Evolutionary conservation across 805 yeast species (phyloP).

Genomic region (Yarrowia sp.): DNA sequence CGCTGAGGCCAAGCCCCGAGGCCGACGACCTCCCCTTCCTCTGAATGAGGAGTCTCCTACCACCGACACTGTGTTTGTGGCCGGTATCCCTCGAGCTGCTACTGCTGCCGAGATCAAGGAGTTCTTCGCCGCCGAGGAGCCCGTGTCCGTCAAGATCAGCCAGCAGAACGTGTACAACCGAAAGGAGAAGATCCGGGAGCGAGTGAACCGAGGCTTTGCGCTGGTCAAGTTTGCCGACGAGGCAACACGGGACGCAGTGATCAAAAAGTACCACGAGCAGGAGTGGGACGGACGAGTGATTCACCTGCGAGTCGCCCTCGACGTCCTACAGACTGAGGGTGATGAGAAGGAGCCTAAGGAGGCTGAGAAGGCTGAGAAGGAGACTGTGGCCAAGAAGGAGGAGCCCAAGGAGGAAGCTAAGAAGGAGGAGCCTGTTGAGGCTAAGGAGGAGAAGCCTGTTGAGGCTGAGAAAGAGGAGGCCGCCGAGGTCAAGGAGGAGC

Average conservation of each 20-base stretch:
- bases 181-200: slow-evolving; percentile 41
- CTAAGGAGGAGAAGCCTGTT: not conserved
- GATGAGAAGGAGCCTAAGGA: slow-evolving; percentile 21
- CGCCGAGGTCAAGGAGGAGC: not conserved
- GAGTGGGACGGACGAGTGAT: slow-evolving; percentile 63
- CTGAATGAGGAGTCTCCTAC: slow-evolving; percentile 51
- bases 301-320: slow-evolving; percentile 68
- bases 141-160: slow-evolving; percentile 42
- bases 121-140: slow-evolving; percentile 53
- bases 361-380: slow-evolving; percentile 26
- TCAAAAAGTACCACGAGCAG: slow-evolving; percentile 70
- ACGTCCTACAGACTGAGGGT: slow-evolving; percentile 33
- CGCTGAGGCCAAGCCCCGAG: slow-evolving; percentile 40
- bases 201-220: slow-evolving; percentile 52
- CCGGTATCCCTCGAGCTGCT: slow-evolving; percentile 63
- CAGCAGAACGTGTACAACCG: slow-evolving; percentile 41
- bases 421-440: slow-evolving; percentile 4
- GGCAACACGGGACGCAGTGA: slow-evolving; percentile 73
- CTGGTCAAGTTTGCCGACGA: slow-evolving; percentile 66
- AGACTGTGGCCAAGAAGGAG: slow-evolving; percentile 4
- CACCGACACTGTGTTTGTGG: slow-evolving; percentile 64
- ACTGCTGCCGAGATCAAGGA: slow-evolving; percentile 56
- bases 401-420: not conserved
- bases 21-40: slow-evolving; percentile 39
- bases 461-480: not conserved